phyloP scores from a whole-genome alignment of 176 grass and related monocot species.

The Urochloa ruziziensis region DNA sequence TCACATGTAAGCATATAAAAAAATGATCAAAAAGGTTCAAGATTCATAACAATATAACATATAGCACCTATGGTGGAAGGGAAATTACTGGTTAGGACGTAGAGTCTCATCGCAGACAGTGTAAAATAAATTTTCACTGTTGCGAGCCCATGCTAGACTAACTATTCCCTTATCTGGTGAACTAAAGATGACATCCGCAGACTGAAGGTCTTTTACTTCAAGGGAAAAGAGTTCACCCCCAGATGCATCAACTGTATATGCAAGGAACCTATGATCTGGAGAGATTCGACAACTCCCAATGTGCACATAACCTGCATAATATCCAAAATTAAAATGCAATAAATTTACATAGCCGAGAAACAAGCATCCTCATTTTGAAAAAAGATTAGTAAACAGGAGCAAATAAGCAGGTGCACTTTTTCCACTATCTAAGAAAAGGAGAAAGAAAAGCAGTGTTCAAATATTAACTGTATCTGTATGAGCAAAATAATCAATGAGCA shows the following conservation, averaged over 20 bases:
- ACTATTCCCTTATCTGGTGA: slow-evolving; percentile 58
- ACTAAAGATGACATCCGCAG: slow-evolving; percentile 52
- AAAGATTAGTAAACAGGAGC: slow-evolving; percentile 6
- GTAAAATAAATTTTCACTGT: slow-evolving; percentile 67
- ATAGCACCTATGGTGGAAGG: not conserved
- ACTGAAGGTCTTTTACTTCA: slow-evolving; percentile 74
- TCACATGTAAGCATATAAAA: slow-evolving; percentile 25
- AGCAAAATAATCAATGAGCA: slow-evolving; percentile 14
- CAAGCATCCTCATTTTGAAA: not conserved
- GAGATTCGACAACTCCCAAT: slow-evolving; percentile 84
- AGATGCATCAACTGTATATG: slow-evolving; percentile 86
- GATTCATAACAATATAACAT: slow-evolving; percentile 14
- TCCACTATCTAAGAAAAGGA: not conserved
- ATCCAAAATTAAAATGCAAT: slow-evolving; percentile 23
- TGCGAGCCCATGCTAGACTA: slow-evolving; percentile 81
- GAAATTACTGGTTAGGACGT: slow-evolving; percentile 74
- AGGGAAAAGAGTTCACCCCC: slow-evolving; percentile 86
- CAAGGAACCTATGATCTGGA: slow-evolving; percentile 87
- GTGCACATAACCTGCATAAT: slow-evolving; percentile 81
- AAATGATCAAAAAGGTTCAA: slow-evolving; percentile 5
- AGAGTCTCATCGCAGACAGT: slow-evolving; percentile 80
- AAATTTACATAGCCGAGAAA: slow-evolving; percentile 3
- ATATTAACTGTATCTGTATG: not conserved
- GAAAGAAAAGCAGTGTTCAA: not conserved
- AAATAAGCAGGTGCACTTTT: not conserved